These are phyloP conservation scores for Colletotrichum coccodes DNA, from an alignment of 2,329 filamentous ascomycete species.

Conservation along the genomic window DNA sequence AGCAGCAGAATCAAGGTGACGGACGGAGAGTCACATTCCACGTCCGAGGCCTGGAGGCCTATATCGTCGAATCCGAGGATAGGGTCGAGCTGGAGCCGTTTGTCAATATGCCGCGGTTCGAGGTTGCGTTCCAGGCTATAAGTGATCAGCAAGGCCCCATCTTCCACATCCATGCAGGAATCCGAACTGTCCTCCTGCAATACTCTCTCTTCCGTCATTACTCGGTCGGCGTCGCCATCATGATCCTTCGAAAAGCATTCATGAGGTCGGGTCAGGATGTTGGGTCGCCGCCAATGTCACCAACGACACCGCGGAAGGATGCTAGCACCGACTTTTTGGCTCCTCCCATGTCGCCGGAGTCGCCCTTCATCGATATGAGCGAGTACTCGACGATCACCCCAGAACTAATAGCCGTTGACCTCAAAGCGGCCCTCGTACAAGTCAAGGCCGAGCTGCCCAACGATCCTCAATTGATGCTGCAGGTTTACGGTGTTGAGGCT, in stretches of 20 bases:
- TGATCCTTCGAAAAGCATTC: constrained; percentile 79
- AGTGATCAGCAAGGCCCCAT: constrained; percentile 89
- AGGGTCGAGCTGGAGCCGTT: constrained; percentile 89
- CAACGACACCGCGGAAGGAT: constrained; percentile 39
- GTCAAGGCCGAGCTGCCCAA: constrained; percentile 89
- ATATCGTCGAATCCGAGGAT: constrained; percentile 88
- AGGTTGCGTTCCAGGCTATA: constrained; percentile 84
- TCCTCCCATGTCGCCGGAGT: constrained; percentile 48
- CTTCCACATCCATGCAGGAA: constrained; percentile 85
- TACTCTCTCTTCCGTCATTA: constrained; percentile 97
- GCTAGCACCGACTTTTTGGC: constrained; percentile 46
- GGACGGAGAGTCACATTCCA: constrained; percentile 85
- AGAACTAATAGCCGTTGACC: constrained; percentile 84
- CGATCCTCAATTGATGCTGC: constrained; percentile 92
- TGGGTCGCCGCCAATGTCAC: constrained; percentile 33
- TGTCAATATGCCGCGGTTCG: constrained; percentile 85
- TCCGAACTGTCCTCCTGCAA: constrained; percentile 82
- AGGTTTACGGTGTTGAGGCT: constrained; percentile 83
- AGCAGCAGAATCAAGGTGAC: constrained; percentile 71
- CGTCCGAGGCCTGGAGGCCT: constrained; percentile 85
- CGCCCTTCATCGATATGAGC: constrained; percentile 42
- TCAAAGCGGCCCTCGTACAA: constrained; percentile 85
- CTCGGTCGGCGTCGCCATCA: constrained; percentile 82
- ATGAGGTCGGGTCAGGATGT: constrained; percentile 59
- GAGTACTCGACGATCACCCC: constrained; percentile 45